Evolutionary conservation across 1,284 basidiomycete species (phyloP), one percentile per base, ranked within the genome.

Genomic region (Erythrobasidium hasegawianum): DNA sequence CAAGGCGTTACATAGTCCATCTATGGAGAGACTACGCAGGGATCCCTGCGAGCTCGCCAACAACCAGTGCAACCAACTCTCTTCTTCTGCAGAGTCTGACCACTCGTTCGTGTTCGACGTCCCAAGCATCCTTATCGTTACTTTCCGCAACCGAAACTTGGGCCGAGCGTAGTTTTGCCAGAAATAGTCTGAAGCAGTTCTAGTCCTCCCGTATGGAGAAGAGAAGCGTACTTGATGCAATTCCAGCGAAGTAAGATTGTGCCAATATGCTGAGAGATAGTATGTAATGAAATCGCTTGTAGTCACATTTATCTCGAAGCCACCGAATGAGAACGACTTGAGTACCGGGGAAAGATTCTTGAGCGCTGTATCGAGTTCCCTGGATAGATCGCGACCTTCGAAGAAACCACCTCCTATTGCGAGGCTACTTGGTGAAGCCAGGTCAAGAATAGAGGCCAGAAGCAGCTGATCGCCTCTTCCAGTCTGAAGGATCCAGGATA

Each of bases 391-490:
- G 20, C 40, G 53, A 55, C 50, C 20, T 9, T 29, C 26, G 50
- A 64, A 64, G 61, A 64, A 64, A 2, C 61, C 61, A 38, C 54
- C 39, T 43, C 61, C 61, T n/a, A 64, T 18, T 1, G 53, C 11
- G 3, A 64, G 43, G 14, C 50, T 47, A 45, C 53, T 16, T 10
- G 54, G 61, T 49, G 38, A 26, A 5, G 61, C 40, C 18, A 57
- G 9, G 2, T 49, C 39, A 16, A 64, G 18, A 14, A 64, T 39
- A 18, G 43, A 41, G 33, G 61, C 53, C 54, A 64, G 40, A n/a
- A 64, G 16, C 27, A 43, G 22, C 22, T 41, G 54, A 26, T 54
- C 54, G 11, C 52, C 53, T 45, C 40, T 55, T 27, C 27, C 45
- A 10, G 49, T 56, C 26, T 54, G 54, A 52, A 57, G 47, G 29